Evolutionary conservation across 495 filamentous ascomycete genomes (phyloP), one percentile per base, ranked within the genome.

Genomic region (Physcia stellaris): DNA sequence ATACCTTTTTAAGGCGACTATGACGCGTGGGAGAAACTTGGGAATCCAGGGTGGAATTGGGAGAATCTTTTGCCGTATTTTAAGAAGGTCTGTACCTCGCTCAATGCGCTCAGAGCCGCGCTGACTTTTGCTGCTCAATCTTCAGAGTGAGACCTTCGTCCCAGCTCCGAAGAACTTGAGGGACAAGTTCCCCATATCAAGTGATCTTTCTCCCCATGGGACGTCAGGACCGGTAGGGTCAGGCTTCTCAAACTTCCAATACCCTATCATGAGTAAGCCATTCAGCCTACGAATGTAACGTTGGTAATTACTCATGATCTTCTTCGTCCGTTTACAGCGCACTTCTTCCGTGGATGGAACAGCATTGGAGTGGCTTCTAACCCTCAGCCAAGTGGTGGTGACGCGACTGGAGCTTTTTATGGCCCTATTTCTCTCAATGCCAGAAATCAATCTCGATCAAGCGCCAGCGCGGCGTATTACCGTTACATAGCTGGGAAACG

Each of bases 171-270:
- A 35, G 29, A 44, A 23, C 47, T 55, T 55, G 43, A 66, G 31
- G 30, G 40, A 18, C 18, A 49, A 48, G 55, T 68, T 23, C 35
- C 42, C 41, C 11, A 57, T 61, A 12, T 35, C 37, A 12, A 59
- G 42, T 20, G 52, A 60, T 13, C 11, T 22, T 4, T 31, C 12
- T n/a, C 51, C 45, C 2, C 59, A 61, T 35, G 59, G 58, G 3
- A 43, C 32, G 29, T 27, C 21, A 24, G 58, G 58, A 7, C 58
- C 56, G 3, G 50, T 73, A 12, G 44, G 67, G 42, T 60, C 64
- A n/a, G 58, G 60, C 12, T 72, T 65, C 46, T 63, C 70, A 6
- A 52, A 43, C 2, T 73, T 63, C 39, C 53, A 65, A 26, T 73
- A 68, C 36, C 59, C 58, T 28, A 56, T 58, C 31, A 59, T 62